Percentiles rank a stretch among this genome's conserved stretches.
These are phyloP conservation scores for Alternaria triticimaculans DNA, from an alignment of 2,329 filamentous ascomycete species.

Conservation along the genomic window DNA sequence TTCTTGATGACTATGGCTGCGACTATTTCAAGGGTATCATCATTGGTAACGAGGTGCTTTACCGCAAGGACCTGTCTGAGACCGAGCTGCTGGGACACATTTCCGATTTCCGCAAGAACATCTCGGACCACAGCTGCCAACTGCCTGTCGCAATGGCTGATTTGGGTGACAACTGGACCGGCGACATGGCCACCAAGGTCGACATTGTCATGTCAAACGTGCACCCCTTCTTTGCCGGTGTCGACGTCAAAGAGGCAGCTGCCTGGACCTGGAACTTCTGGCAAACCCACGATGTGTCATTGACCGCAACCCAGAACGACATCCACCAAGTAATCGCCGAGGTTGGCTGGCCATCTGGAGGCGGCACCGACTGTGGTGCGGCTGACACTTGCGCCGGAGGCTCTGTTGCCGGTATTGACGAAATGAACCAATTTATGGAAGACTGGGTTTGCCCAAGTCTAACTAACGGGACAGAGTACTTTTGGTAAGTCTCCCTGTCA, in stretches of 20 bases:
- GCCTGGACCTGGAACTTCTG: conserved; percentile 87
- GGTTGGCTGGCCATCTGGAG: conserved; percentile 86
- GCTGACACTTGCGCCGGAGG: conserved; percentile 66
- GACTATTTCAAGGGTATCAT: conserved; percentile 67
- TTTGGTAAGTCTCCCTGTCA: conserved; percentile 68
- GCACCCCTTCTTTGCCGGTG: conserved; percentile 92
- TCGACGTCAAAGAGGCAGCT: conserved; percentile 70
- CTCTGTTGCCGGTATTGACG: conserved; percentile 76
- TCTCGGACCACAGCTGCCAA: conserved; percentile 69
- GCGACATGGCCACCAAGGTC: conserved; percentile 69
- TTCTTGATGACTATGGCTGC: conserved; percentile 68
- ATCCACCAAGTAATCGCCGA: conserved; percentile 82
- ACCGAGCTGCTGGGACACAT: conserved; percentile 70
- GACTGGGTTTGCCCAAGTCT: conserved; percentile 84
- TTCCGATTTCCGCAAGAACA: conserved; percentile 68
- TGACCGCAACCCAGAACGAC: conserved; percentile 60
- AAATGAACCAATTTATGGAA: conserved; percentile 86
- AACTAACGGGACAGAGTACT: conserved; percentile 85
- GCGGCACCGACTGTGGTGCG: conserved; percentile 77
- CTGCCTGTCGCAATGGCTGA: conserved; percentile 88
- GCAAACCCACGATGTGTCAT: conserved; percentile 68
- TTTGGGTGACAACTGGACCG: conserved; percentile 85
- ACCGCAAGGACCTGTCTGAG: conserved; percentile 69
- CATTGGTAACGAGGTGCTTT: conserved; percentile 69
- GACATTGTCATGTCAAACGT: conserved; percentile 97